Conservation (phyloP, 73 alveolate species). For the Urostyla sp. region DNA sequence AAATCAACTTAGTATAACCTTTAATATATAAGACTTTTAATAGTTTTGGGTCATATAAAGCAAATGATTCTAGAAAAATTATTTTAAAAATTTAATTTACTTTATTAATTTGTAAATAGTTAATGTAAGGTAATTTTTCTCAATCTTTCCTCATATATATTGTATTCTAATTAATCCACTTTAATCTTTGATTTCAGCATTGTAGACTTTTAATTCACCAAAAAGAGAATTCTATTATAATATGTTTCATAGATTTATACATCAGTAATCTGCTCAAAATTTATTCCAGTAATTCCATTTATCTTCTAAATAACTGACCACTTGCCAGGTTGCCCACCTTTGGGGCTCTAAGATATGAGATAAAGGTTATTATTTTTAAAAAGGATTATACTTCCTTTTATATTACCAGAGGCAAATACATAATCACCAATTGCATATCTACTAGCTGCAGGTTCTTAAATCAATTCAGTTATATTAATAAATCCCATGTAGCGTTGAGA, state of each 20-base stretch:
- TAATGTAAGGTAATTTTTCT: conserved; percentile 11
- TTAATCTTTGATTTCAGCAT: background rate
- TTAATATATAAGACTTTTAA: conserved; percentile 43
- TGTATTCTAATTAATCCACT: background rate
- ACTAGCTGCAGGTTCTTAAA: conserved; percentile 1
- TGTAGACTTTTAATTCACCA: conserved; percentile 31
- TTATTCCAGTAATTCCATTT: background rate
- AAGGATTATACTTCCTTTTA: conserved; percentile 53
- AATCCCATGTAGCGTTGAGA: conserved; percentile 55
- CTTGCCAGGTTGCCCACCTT: conserved; percentile 40
- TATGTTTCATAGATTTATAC: conserved; percentile 36
- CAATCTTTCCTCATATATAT: background rate
- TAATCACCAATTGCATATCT: background rate
- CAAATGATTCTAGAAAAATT: conserved; percentile 40
- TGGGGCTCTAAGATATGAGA: conserved; percentile 50
- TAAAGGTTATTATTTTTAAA: conserved; percentile 39
- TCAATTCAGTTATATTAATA: conserved; percentile 48
- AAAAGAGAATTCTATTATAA: conserved; percentile 34
- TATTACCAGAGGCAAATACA: conserved; percentile 31
- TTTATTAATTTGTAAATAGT: conserved; percentile 41
- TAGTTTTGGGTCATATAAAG: conserved; percentile 63
- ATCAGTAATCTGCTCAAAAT: conserved; percentile 12
- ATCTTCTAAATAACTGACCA: conserved; percentile 39
- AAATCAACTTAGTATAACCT: conserved; percentile 46
- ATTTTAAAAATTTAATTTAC: conserved; percentile 8